phyloP scores from a whole-genome alignment of 1,284 basidiomycete species.

The Waitea zeae region DNA sequence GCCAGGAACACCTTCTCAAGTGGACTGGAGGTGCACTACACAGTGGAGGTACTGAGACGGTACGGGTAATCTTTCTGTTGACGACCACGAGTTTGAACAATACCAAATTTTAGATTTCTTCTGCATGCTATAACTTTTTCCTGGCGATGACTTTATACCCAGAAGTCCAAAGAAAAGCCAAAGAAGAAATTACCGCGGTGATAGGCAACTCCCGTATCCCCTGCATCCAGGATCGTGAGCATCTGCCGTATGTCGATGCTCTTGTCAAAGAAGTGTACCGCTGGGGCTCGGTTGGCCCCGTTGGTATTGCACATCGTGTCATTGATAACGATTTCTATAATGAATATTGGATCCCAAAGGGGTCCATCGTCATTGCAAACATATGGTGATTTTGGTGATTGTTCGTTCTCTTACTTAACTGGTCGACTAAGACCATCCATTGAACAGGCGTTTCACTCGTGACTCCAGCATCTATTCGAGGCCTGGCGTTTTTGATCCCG shows the following conservation, averaged over 20 bases:
- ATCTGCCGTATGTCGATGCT: slow-evolving; percentile 16
- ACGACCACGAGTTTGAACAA: too few relatives aligned
- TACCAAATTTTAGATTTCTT: too few relatives aligned
- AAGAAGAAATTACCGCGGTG: slow-evolving; percentile 14
- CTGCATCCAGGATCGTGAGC: slow-evolving; percentile 12
- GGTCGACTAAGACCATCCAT: too few relatives aligned
- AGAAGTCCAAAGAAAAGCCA: slow-evolving; percentile 14
- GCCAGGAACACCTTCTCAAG: too few relatives aligned
- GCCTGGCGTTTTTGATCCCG: slow-evolving; percentile 14
- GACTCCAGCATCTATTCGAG: slow-evolving; percentile 12
- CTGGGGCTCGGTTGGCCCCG: slow-evolving; percentile 13
- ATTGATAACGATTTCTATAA: slow-evolving; percentile 13
- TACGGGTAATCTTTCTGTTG: too few relatives aligned
- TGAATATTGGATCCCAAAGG: slow-evolving; percentile 15
- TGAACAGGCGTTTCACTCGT: slow-evolving; percentile 13
- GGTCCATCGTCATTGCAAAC: slow-evolving; percentile 12
- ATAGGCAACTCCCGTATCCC: slow-evolving; percentile 14
- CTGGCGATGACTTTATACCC: slow-evolving; percentile 16
- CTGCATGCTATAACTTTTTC: slow-evolving; percentile 12
- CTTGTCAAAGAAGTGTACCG: slow-evolving; percentile 14
- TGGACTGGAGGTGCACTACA: too few relatives aligned
- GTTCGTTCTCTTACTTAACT: too few relatives aligned
- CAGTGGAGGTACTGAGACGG: too few relatives aligned
- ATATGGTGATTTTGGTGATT: slow-evolving; percentile 8
- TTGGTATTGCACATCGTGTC: slow-evolving; percentile 12